Base-by-base conservation (phyloP, 805 yeast genomes). In the Saturnispora saitoi region DNA sequence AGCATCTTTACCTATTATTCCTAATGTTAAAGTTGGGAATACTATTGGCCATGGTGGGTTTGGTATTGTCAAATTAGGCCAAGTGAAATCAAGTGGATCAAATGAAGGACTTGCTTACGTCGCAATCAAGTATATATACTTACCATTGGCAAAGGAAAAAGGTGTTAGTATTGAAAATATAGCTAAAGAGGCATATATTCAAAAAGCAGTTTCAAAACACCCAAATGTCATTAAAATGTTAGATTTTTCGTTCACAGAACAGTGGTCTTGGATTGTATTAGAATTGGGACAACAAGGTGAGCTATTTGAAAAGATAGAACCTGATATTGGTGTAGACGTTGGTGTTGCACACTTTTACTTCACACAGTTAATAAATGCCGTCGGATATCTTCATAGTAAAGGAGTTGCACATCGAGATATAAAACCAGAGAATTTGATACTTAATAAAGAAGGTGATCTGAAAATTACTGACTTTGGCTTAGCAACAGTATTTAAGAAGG, bases 381-480 rank as follows among this genome's bases (percentile, higher is more conserved):
- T 83, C 9, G 72, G 69, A 19, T 83, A 73, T 53, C 58, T 83
- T 39, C 95, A 85, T 56, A 61, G 69, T 12, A 70, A 72, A 42
- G 87, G 87, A 10, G 80, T 81, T 31, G 83, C 85, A 2, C 86
- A 79, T 59, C 62, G 87, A 45, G 85, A 81, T 58, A 73, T 82
- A 46, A 81, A 81, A 54, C 87, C 87, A 0, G 87, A 82, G 55
- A 81, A 81, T 55, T 71, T 86, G 9, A 66, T 85, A 26, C 63
- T 85, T 14, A 87, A 83, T 58, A 67, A 67, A 22, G 62, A 69
- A 29, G 89, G 90, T 3, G 82, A 83, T 58, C 61, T 85, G 58
- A 82, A 83, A 56, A 63, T 84, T n/a, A 81, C 87, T 0, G 93
- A 84, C 64, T 84, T 85, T 65, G 93, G 93, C 0, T 65, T 85